Evolutionary conservation across 805 yeast species (phyloP).

Genomic region (Teunomyces atbi): DNA sequence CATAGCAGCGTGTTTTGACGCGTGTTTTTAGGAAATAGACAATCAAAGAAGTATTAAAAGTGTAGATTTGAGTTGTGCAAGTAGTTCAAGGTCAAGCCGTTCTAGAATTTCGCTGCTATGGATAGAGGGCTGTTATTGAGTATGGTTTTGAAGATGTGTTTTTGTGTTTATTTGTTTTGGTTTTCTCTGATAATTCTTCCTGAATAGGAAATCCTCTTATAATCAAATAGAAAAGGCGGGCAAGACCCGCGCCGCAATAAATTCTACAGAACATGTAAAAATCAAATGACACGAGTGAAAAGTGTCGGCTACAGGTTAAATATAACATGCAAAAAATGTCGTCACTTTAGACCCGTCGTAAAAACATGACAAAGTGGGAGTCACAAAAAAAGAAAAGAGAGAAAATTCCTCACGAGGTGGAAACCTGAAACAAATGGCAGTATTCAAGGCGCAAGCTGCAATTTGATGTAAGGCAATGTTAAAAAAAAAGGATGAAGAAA

Average conservation of each 20-base stretch:
- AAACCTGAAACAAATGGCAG: background rate
- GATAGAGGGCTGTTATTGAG: background rate
- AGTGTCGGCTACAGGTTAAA: no score
- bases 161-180: background rate
- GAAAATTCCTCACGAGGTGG: background rate
- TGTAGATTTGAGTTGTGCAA: background rate
- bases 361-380: no score
- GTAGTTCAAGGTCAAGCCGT: background rate
- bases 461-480: background rate
- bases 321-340: no score
- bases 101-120: background rate
- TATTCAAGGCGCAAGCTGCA: background rate
- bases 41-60: background rate
- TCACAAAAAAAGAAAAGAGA: background rate
- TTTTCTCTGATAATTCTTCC: conserved; percentile 1
- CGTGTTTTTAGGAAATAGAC: background rate
- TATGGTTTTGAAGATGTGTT: background rate
- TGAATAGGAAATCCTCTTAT: background rate
- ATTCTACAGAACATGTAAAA: background rate
- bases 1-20: conserved; percentile 1
- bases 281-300: no score
- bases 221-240: background rate
- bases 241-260: background rate
- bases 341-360: no score
- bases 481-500: background rate